Percentiles rank a stretch among this genome's conserved stretches.
These are phyloP conservation scores for Penicillium paradoxum DNA, from an alignment of 495 filamentous ascomycete genomes.

Conservation along the genomic window DNA sequence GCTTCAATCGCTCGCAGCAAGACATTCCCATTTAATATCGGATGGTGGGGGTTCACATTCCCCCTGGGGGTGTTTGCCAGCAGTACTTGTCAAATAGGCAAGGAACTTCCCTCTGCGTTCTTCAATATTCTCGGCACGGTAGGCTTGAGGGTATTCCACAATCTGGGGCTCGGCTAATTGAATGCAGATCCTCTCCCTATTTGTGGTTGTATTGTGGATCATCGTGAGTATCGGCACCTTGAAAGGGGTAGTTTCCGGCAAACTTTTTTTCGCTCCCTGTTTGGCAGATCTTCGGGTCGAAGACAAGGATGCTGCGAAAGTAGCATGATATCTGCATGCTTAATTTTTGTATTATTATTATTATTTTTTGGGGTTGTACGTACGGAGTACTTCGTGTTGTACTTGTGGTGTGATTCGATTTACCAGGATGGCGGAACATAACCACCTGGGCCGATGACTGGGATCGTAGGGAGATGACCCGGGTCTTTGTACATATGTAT, in stretches of 20 bases:
- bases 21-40: conserved; percentile 54
- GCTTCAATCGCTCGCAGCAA: background rate
- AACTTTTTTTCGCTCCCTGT: conserved; percentile 50
- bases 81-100: conserved; percentile 35
- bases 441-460: too few species aligned
- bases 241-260: conserved; percentile 36
- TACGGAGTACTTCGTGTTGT: background rate
- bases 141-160: background rate
- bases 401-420: conserved; percentile 1
- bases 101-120: conserved; percentile 42
- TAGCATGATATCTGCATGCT: conserved; percentile 8
- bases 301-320: conserved; percentile 16
- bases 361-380: background rate
- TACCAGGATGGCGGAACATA: conserved; percentile 7
- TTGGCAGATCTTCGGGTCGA: conserved; percentile 37
- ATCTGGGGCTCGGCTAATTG: background rate
- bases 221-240: conserved; percentile 44
- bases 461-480: too few species aligned
- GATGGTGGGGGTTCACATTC: conserved; percentile 57
- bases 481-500: too few species aligned
- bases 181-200: conserved; percentile 42
- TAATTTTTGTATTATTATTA: too few species aligned
- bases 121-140: conserved; percentile 51
- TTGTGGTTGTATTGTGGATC: conserved; percentile 49
- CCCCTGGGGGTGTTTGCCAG: conserved; percentile 46